Percentiles rank a stretch among this genome's conserved stretches.
Conservation (phyloP, 2,329 filamentous ascomycete genomes). For the Cladophialophora bantiana region DNA sequence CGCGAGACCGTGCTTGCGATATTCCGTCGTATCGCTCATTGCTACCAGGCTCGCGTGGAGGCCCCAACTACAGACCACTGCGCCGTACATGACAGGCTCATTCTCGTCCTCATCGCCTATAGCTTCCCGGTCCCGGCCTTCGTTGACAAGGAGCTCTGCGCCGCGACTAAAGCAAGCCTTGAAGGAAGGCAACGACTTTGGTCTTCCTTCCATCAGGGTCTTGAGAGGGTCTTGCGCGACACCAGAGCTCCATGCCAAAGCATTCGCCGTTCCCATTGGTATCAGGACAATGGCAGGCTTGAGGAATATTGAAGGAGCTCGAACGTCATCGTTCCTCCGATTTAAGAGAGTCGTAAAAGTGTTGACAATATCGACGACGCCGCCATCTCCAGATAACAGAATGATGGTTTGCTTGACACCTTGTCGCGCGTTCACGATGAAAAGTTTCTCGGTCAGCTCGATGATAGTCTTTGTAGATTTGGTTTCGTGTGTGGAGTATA, state of each 20-base stretch:
- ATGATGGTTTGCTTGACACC: conserved; percentile 68
- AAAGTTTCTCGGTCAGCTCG: conserved; percentile 62
- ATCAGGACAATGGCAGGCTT: conserved; percentile 65
- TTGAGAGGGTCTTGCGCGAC: conserved; percentile 37
- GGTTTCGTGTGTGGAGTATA: conserved; percentile 67
- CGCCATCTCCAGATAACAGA: conserved; percentile 87
- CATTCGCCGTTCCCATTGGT: conserved; percentile 60
- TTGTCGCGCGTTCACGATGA: conserved; percentile 59
- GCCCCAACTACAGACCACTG: conserved; percentile 88
- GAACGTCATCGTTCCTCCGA: conserved; percentile 38
- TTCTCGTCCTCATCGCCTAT: conserved; percentile 26
- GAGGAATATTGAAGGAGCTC: conserved; percentile 42
- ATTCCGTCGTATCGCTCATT: conserved; percentile 84
- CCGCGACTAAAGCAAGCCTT: conserved; percentile 64
- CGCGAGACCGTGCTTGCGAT: conserved; percentile 76
- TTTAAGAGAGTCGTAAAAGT: conserved; percentile 53
- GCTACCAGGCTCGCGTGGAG: conserved; percentile 88
- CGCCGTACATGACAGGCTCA: conserved; percentile 62
- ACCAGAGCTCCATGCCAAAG: conserved; percentile 44
- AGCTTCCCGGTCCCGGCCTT: conserved; percentile 52
- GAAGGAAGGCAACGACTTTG: conserved; percentile 68
- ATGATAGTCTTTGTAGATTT: conserved; percentile 68
- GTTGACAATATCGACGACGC: conserved; percentile 82
- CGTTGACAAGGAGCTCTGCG: conserved; percentile 54
- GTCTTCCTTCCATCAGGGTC: conserved; percentile 62